Evolutionary conservation across 106 monocot species (phyloP).

Genomic region (Iris macrosiphon): DNA sequence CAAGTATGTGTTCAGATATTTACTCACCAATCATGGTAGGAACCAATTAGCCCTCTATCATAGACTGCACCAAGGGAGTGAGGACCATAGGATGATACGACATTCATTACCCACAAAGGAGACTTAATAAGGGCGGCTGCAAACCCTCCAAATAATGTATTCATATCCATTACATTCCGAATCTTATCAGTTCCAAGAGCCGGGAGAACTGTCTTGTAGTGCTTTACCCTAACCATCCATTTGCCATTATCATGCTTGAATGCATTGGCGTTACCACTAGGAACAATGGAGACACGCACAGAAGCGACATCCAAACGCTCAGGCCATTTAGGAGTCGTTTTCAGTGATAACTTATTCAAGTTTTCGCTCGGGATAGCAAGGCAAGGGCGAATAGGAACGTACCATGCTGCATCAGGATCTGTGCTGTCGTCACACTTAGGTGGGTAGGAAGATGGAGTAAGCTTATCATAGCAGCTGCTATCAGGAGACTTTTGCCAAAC

Average conservation of each 20-base stretch:
- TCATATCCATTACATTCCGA: constrained; percentile 75
- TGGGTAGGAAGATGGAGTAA: constrained; percentile 35
- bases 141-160: constrained; percentile 62
- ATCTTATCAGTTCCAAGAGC: constrained; percentile 47
- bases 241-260: constrained; percentile 62
- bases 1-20: neutral
- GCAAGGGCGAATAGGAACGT: constrained; percentile 53
- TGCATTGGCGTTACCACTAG: constrained; percentile 33
- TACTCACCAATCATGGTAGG: constrained; percentile 70
- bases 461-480: constrained; percentile 38
- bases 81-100: constrained; percentile 52
- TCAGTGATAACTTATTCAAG: constrained; percentile 39
- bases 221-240: constrained; percentile 52
- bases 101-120: constrained; percentile 72
- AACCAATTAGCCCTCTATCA: constrained; percentile 64
- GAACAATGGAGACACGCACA: constrained; percentile 36
- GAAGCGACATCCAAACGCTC: constrained; percentile 33
- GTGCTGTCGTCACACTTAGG: constrained; percentile 66
- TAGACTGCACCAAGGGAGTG: constrained; percentile 58
- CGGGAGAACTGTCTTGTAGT: constrained; percentile 48
- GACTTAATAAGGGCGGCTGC: constrained; percentile 40
- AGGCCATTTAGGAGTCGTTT: constrained; percentile 62
- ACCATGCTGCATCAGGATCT: constrained; percentile 66
- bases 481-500: constrained; percentile 64
- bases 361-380: constrained; percentile 24